Evolutionary conservation across 148 eudicot species (phyloP).

Genomic region (Selenicereus undatus): DNA sequence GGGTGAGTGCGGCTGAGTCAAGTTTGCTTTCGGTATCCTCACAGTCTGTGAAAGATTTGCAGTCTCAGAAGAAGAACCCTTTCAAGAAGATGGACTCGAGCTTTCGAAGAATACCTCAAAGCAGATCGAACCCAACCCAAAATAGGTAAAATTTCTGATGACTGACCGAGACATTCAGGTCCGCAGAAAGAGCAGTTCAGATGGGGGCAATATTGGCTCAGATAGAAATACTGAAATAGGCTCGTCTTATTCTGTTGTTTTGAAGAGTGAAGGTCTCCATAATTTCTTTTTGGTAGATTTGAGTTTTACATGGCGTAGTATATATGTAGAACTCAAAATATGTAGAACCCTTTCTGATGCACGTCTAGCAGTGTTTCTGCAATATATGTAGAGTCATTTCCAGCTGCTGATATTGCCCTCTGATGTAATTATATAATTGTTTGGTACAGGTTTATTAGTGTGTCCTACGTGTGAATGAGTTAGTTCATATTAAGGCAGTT

Average conservation of each 20-base stretch:
- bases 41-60: constrained; percentile 36
- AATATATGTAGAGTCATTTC: constrained; percentile 3
- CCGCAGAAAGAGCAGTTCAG: too few species aligned
- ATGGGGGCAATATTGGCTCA: too few species aligned
- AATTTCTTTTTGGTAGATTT: neutral
- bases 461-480: neutral
- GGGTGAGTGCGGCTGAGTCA: constrained; percentile 27
- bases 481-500: neutral
- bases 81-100: constrained; percentile 46
- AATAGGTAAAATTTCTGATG: constrained; percentile 45
- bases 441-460: neutral
- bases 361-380: neutral
- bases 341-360: constrained; percentile 3
- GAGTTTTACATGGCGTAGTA: constrained; percentile 7
- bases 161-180: constrained; percentile 12
- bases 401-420: neutral
- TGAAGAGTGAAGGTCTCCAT: neutral
- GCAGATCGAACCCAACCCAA: constrained; percentile 63
- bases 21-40: constrained; percentile 33
- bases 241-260: neutral
- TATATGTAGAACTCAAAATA: constrained; percentile 16
- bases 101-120: constrained; percentile 48
- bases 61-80: constrained; percentile 35
- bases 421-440: neutral
- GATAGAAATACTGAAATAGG: too few species aligned